Percentiles rank a stretch among this genome's conserved stretches.
phyloP scores from a whole-genome alignment of 306 rosid species.

The Prunus campanulata region DNA sequence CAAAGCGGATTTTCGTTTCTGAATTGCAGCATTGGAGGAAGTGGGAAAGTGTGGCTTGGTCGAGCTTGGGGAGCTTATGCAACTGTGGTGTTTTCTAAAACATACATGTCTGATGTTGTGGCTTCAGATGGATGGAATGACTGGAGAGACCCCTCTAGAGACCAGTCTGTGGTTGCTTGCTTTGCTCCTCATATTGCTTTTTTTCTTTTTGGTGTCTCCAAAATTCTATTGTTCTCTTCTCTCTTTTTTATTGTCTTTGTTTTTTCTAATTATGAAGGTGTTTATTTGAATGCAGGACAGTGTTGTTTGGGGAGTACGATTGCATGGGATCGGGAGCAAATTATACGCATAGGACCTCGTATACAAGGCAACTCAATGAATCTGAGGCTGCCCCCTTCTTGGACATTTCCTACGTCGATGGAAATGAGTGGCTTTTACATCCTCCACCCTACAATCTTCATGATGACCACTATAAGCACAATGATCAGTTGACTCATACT shows the following conservation, averaged over 20 bases:
- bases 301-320: slow-evolving; percentile 64
- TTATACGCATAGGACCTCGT: slow-evolving; percentile 50
- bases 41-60: slow-evolving; percentile 81
- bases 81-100: slow-evolving; percentile 54
- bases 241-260: neutral
- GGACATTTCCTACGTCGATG: slow-evolving; percentile 51
- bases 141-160: slow-evolving; percentile 68
- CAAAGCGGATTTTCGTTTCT: slow-evolving; percentile 71
- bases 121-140: slow-evolving; percentile 76
- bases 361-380: slow-evolving; percentile 57
- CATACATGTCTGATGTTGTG: slow-evolving; percentile 62
- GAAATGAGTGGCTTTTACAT: slow-evolving; percentile 50
- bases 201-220: neutral
- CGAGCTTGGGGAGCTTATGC: slow-evolving; percentile 81
- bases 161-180: slow-evolving; percentile 37
- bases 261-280: neutral
- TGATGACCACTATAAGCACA: neutral
- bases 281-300: slow-evolving; percentile 38
- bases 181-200: neutral
- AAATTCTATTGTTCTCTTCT: neutral
- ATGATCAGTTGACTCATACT: neutral
- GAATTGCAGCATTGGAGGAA: slow-evolving; percentile 68
- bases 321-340: slow-evolving; percentile 62
- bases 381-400: slow-evolving; percentile 48
- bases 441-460: slow-evolving; percentile 14